A percentile compares a stretch with the other conserved stretches of the same genome.
These are phyloP conservation scores for Aspergillus kassunensis DNA, from an alignment of 495 filamentous ascomycete genomes.

Conservation along the genomic window DNA sequence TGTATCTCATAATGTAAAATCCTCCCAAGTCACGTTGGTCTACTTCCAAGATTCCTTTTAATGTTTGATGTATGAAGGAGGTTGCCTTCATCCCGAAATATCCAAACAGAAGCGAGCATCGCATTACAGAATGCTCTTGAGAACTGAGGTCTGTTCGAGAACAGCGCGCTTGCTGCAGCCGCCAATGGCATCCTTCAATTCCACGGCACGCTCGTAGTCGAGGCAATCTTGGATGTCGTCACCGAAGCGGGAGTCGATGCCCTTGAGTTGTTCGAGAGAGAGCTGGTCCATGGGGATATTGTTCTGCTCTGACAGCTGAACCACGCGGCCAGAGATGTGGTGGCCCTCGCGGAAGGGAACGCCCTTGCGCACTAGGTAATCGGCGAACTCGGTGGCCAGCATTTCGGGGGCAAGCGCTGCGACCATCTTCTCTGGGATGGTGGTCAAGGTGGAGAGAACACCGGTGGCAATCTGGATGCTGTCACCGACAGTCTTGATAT, in stretches of 20 bases:
- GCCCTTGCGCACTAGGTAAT: slow-evolving; percentile 88
- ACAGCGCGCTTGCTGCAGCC: slow-evolving; percentile 76
- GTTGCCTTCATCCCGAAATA: neutral
- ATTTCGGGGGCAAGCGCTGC: slow-evolving; percentile 71
- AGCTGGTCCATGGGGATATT: slow-evolving; percentile 74
- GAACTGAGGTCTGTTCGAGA: slow-evolving; percentile 69
- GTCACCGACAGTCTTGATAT: slow-evolving; percentile 80
- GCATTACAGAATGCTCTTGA: slow-evolving; percentile 49
- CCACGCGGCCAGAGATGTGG: slow-evolving; percentile 80
- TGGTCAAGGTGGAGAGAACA: slow-evolving; percentile 60
- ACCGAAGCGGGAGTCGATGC: slow-evolving; percentile 71
- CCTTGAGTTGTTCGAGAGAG: slow-evolving; percentile 62
- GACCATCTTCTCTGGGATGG: slow-evolving; percentile 71
- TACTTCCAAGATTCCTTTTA: too few species aligned
- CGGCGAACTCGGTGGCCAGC: slow-evolving; percentile 80
- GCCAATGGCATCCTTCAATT: slow-evolving; percentile 75
- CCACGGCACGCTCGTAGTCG: slow-evolving; percentile 84
- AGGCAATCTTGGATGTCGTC: slow-evolving; percentile 70
- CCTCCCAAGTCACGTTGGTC: neutral
- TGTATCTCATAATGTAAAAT: slow-evolving; percentile 10
- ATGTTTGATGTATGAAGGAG: neutral
- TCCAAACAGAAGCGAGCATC: too few species aligned
- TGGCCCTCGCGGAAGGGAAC: slow-evolving; percentile 76
- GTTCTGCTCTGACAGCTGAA: slow-evolving; percentile 68
- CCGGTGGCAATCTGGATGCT: slow-evolving; percentile 85